Base-by-base conservation (phyloP, 345 rosid genomes). In the Syzygium grande region DNA sequence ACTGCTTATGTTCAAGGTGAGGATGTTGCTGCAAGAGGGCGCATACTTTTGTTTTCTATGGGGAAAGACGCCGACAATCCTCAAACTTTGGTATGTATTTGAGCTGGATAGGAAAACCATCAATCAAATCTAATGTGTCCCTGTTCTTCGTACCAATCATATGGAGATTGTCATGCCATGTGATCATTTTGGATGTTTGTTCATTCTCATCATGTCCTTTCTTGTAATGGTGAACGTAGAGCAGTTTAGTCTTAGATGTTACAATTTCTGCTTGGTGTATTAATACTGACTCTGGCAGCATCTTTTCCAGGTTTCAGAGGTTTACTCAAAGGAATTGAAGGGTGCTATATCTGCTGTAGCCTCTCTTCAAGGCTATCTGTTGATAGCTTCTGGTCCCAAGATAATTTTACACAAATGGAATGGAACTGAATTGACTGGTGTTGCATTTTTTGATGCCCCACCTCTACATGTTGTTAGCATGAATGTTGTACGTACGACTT, bases 11-110 rank as follows among this genome's bases (percentile, higher is more conserved):
- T 95, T 89, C 99, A 98, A 93, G 99, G 99, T 88, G 99, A 98
- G 94, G 99, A 98, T 93, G 99, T 98, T 88, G 99, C 99, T 58
- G 99, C 95, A 84, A 96, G 99, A 91, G 99, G 99, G 41, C 99
- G 99, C 54, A 94, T 98, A 79, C 94, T 98, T 90, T 93, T 98
- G 89, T 98, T 92, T 93, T 95, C 99, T 43, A 63, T 95, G 85
- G 95, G 90, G 87, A 95, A 93, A 91, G 92, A 88, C 89, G 86
- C 91, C 21, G 98, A 95, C 83, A 92, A 91, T 92, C 89, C 96
- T 89, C 98, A 94, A 88, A 92, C 88, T 89, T 84, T 93, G 95
- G 99, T 96, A 94, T 56, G 86, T 88, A 77, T 84, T 86, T 49
- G 84, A 63, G 84, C 85, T 52, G 21, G 30, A 85, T 27, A 58